These are phyloP conservation scores for Fagus crenata DNA, from an alignment of 306 rosid genomes.

Conservation along the genomic window DNA sequence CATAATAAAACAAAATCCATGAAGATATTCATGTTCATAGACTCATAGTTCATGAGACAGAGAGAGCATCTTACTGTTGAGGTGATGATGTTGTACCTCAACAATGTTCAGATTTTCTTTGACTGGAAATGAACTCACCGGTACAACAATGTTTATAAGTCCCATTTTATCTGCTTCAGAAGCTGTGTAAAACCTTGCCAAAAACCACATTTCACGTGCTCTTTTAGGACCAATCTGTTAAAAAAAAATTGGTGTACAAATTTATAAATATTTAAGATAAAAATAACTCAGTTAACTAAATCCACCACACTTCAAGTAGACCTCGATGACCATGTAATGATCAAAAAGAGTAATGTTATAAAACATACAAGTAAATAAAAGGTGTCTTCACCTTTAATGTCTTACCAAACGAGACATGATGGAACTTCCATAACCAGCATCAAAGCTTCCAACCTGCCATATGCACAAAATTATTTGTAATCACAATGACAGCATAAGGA, in stretches of 20 bases:
- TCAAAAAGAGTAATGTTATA: background rate
- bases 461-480: conserved; percentile 8
- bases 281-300: conserved; percentile 9
- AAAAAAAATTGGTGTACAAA: conserved; percentile 2
- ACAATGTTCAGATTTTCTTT: background rate
- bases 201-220: conserved; percentile 93
- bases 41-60: background rate
- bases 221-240: conserved; percentile 79
- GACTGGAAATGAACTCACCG: conserved; percentile 45
- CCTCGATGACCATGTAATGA: background rate
- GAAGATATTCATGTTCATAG: background rate
- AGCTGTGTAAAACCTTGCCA: conserved; percentile 80
- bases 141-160: conserved; percentile 81
- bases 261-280: conserved; percentile 7
- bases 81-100: background rate
- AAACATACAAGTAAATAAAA: background rate
- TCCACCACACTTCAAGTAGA: background rate
- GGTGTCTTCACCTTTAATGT: conserved; percentile 9
- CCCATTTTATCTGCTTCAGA: conserved; percentile 95
- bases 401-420: conserved; percentile 91
- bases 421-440: conserved; percentile 98
- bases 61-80: background rate
- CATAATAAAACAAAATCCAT: background rate
- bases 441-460: conserved; percentile 91
- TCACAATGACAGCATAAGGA: background rate